Base-by-base conservation (phyloP, 306 rosid genomes). In the Delonix regia region DNA sequence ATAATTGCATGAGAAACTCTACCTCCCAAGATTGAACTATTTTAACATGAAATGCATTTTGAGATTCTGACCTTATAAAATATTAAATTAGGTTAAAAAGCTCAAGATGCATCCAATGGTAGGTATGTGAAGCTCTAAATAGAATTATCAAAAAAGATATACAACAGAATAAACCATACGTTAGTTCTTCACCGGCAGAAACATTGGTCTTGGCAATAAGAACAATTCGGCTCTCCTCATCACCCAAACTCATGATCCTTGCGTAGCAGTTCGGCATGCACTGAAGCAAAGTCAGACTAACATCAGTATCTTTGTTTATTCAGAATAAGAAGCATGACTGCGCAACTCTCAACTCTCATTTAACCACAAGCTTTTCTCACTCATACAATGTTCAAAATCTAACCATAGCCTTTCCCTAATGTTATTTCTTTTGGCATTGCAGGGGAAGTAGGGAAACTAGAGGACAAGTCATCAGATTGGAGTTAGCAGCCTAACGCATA, bases 231-330 rank as follows among this genome's bases (percentile, higher is more conserved):
- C 84, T 89, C 78, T 89, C 84, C 78, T 91, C 84, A 38, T 86
- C 89, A 10, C 90, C 87, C 45, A 87, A 53, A 69, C 88, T 80
- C 90, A 92, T 73, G 74, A 94, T 94, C 85, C 99, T 92, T 49
- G 99, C 97, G 80, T 77, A 94, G 87, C 99, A 94, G 83, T 94
- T 94, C 47, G 99, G 97, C 91, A 85, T 86, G 91, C 99, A 94
- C 99, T 94, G 91, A 85, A 88, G 75, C 74, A 83, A 83, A 56
- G 45, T 44, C 63, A 75, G 45, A 47, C 25, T 66, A 79, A 59
- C 38, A 56, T 82, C 36, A 79, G 63, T 10, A 66, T 2, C 5
- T 34, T n/a, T n/a, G n/a, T n/a, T n/a, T 60, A 41, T 21, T 22
- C 27, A 42, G 18, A 42, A 64, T 12, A 0, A 53, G 33, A 56